Evolutionary conservation across 768 basidiomycete genomes (phyloP), one percentile per base, ranked within the genome.

Genomic region (Lactifluus volemus): DNA sequence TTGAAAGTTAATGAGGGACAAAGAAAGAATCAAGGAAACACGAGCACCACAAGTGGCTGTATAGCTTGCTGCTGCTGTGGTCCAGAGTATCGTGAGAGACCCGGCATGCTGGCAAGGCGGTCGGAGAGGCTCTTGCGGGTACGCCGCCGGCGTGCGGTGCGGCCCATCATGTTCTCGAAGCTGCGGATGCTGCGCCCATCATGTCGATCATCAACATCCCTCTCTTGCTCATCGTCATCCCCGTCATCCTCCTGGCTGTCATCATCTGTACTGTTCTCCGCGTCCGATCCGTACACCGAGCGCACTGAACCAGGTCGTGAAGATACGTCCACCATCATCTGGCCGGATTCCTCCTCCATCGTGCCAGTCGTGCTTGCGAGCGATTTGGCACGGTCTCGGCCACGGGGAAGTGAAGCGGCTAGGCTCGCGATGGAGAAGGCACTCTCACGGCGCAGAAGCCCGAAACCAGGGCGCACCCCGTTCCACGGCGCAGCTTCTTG

Each of bases 351-450:
- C 49, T 73, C 76, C n/a, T 62, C 67, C 8, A 67, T 68, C 5
- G 53, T 68, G 49, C 50, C 67, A 44, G 19, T 39, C 64, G 58
- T 63, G 59, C 65, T 61, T 36, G 69, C 67, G 54, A 70, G 65
- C 30, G 73, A 64, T 21, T 66, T 62, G 14, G 65, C 67, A 67
- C 79, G 72, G 60, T 78, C 73, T 64, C 77, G 63, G 66, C 81
- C 84, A 1, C 45, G 21, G 45, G 92, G 80, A 7, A 91, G 81
- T 8, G 78, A 80, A n/a, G 78, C 83, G 1, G 83, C 80, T 34
- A 95, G 76, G 64, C 82, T 86, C 5, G 88, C 86, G 62, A 94
- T 90, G 21, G 91, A 92, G 68, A 94, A 93, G 11, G 84, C 84
- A 25, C 85, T 85, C 55, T 90, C 88, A 45, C 89, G 78, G 41